Evolutionary conservation across 257 asterid species (phyloP).

Genomic region (Gardenia jasminoides): DNA sequence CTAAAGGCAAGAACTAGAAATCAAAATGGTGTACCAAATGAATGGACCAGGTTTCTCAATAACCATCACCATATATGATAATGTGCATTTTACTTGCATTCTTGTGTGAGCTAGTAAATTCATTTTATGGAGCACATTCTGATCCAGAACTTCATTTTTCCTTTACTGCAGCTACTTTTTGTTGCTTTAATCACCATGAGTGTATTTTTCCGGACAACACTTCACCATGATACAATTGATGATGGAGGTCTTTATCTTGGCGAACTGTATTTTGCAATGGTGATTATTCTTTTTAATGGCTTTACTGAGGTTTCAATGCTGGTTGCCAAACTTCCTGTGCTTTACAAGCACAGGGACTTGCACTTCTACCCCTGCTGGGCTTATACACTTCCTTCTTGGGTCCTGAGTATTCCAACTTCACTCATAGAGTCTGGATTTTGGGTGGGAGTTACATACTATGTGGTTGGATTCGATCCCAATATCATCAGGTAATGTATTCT

Average conservation of each 20-base stretch:
- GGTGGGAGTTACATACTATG: constrained; percentile 90
- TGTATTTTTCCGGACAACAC: constrained; percentile 80
- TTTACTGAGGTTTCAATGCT: constrained; percentile 95
- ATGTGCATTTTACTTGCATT: neutral
- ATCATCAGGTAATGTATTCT: constrained; percentile 51
- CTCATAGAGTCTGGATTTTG: constrained; percentile 83
- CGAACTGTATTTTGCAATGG: constrained; percentile 75
- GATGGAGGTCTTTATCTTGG: constrained; percentile 94
- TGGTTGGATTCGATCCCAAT: constrained; percentile 89
- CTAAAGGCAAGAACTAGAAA: neutral
- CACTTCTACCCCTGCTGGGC: constrained; percentile 93
- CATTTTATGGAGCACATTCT: constrained; percentile 9
- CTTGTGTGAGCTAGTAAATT: neutral
- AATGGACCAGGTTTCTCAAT: neutral
- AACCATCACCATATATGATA: neutral
- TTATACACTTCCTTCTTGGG: constrained; percentile 90
- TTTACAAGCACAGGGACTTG: constrained; percentile 92
- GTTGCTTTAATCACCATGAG: constrained; percentile 93
- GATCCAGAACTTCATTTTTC: constrained; percentile 19
- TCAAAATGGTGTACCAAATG: neutral
- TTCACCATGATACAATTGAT: constrained; percentile 77
- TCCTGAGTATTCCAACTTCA: constrained; percentile 81
- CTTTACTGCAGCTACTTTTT: constrained; percentile 65
- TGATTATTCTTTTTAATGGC: constrained; percentile 89
- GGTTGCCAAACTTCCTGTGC: constrained; percentile 86